Percentiles rank a stretch among this genome's conserved stretches.
Evolutionary conservation across 1,139 yeast species (phyloP).

Genomic region (Yamadazyma songkhlaensis): DNA sequence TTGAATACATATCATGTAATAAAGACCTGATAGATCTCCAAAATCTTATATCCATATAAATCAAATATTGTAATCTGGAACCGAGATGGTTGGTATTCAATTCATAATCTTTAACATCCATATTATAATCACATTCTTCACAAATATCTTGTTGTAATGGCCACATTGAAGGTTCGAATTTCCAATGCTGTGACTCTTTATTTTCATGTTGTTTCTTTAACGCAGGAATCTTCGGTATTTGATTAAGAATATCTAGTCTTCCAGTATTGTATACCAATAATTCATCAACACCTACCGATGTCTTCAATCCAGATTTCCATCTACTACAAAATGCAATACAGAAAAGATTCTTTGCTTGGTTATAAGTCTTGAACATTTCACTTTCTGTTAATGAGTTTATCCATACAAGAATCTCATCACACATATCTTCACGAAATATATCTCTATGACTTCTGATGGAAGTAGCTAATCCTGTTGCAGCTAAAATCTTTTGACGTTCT

Average conservation of each 20-base stretch:
- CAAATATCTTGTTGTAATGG: constrained; percentile 39
- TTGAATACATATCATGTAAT: constrained; percentile 67
- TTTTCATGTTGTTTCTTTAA: constrained; percentile 5
- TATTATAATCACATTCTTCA: constrained; percentile 45
- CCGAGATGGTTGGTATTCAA: constrained; percentile 43
- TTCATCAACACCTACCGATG: constrained; percentile 11
- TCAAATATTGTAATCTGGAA: constrained; percentile 74
- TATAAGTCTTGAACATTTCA: constrained; percentile 50
- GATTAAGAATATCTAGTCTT: constrained; percentile 26
- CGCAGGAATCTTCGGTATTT: constrained; percentile 34
- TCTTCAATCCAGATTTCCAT: constrained; percentile 54
- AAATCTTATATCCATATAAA: constrained; percentile 67
- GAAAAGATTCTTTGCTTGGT: constrained; percentile 47
- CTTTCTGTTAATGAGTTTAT: constrained; percentile 57
- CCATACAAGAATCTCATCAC: constrained; percentile 69
- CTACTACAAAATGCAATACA: constrained; percentile 49
- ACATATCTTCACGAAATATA: constrained; percentile 77
- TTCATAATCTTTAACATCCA: constrained; percentile 24
- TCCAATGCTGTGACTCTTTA: constrained; percentile 32
- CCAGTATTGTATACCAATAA: constrained; percentile 28
- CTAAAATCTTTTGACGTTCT: constrained; percentile 51
- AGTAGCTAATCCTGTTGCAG: constrained; percentile 62
- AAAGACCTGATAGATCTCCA: constrained; percentile 65
- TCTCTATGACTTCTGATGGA: constrained; percentile 70
- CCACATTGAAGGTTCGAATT: constrained; percentile 38